Evolutionary conservation across 176 grass and related monocot genomes (phyloP).

Genomic region (Alopecurus myosuroides): DNA sequence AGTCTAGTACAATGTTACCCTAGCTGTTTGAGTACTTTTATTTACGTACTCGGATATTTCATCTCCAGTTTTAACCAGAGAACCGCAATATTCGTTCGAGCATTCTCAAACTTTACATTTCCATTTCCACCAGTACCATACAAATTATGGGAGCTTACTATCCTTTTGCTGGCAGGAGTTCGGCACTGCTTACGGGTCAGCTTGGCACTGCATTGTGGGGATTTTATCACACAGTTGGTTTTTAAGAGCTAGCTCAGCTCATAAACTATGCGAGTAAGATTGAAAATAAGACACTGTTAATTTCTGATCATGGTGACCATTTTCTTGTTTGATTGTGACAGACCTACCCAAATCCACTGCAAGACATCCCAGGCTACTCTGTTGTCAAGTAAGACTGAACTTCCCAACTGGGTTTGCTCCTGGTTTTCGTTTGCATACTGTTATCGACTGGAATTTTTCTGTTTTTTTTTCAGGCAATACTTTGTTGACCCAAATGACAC

Average conservation of each 20-base stretch:
- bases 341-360: conserved; percentile 86
- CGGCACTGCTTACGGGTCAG: conserved; percentile 76
- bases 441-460: not conserved
- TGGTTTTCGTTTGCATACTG: not conserved
- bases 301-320: conserved; percentile 6
- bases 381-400: conserved; percentile 74
- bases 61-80: not conserved
- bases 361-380: conserved; percentile 90
- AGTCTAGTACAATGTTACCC: not conserved
- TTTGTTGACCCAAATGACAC: conserved; percentile 81
- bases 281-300: not conserved
- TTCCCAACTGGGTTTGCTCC: not conserved
- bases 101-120: not conserved
- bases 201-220: conserved; percentile 98
- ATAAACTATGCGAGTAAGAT: no score
- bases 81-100: not conserved
- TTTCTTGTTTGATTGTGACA: conserved; percentile 30
- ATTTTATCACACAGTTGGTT: no score
- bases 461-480: conserved; percentile 77
- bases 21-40: no score
- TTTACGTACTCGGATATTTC: not conserved
- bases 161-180: conserved; percentile 70
- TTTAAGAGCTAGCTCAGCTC: no score
- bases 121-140: not conserved
- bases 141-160: conserved; percentile 9